Conservation (phyloP, 2,329 filamentous ascomycete species). For the Neonectria ditissima region DNA sequence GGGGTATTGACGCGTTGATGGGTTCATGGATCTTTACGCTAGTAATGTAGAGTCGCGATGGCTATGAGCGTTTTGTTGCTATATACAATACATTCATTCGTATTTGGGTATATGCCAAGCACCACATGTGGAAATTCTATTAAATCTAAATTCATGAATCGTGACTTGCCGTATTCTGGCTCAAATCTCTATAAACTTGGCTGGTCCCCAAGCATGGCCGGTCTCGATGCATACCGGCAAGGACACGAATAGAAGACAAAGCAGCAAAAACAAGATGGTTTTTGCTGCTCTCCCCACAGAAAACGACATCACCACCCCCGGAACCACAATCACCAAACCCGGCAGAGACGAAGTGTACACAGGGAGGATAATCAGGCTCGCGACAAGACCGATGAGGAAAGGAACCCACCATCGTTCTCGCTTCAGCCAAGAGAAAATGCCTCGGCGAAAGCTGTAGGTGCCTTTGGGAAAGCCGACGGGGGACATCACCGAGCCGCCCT, state of each 20-base stretch:
- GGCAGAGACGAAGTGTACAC: not conserved
- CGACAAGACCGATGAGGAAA: not conserved
- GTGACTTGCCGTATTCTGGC: not conserved
- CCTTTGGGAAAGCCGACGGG: not conserved
- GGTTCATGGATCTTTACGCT: constrained; percentile 24
- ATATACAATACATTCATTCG: constrained; percentile 28
- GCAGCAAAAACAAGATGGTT: not conserved
- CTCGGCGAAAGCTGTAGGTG: not conserved
- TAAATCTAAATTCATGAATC: not conserved
- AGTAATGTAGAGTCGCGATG: constrained; percentile 35
- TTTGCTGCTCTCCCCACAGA: not conserved
- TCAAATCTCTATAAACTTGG: not conserved
- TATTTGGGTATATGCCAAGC: not conserved
- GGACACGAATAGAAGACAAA: not conserved
- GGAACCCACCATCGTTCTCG: not conserved
- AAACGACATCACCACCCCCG: not conserved
- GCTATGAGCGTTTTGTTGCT: constrained; percentile 29
- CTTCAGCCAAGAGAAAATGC: not conserved
- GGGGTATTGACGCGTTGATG: constrained; percentile 21
- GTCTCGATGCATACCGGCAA: not conserved
- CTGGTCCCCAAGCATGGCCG: no score
- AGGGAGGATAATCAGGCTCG: not conserved
- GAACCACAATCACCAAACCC: not conserved
- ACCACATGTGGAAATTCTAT: not conserved
- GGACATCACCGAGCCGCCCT: constrained; percentile 8